Conservation (phyloP, 306 rosid species). For the Vicia villosa region DNA sequence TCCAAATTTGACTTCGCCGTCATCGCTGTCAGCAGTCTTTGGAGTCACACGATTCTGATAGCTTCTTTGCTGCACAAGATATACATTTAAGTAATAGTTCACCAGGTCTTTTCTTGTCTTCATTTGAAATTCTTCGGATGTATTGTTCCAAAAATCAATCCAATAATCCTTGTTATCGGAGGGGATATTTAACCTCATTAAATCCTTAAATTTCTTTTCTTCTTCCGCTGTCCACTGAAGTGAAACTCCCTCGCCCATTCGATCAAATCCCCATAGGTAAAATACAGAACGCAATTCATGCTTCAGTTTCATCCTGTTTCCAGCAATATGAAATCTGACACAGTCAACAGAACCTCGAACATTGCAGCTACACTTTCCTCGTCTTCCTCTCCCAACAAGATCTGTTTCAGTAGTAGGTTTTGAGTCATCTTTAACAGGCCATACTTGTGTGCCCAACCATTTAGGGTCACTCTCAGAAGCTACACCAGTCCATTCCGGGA, state of each 20-base stretch:
- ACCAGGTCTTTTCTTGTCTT: slow-evolving; percentile 64
- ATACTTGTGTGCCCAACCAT: slow-evolving; percentile 69
- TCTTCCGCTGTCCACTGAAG: slow-evolving; percentile 78
- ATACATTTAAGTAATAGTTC: slow-evolving; percentile 83
- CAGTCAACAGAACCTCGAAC: slow-evolving; percentile 72
- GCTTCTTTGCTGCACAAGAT: slow-evolving; percentile 63
- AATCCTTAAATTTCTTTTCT: slow-evolving; percentile 66
- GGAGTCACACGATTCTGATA: slow-evolving; percentile 90
- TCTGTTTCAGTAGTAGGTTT: slow-evolving; percentile 12
- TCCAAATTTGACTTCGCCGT: slow-evolving; percentile 73
- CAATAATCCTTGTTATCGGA: slow-evolving; percentile 31
- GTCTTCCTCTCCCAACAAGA: slow-evolving; percentile 56
- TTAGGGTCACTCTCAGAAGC: slow-evolving; percentile 64
- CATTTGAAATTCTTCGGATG: slow-evolving; percentile 51
- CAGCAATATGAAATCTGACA: slow-evolving; percentile 80
- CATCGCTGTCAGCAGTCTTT: slow-evolving; percentile 64
- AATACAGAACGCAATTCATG: slow-evolving; percentile 67
- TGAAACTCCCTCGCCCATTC: slow-evolving; percentile 88
- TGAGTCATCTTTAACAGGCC: slow-evolving; percentile 53
- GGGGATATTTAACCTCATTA: slow-evolving; percentile 44
- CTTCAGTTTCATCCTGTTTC: slow-evolving; percentile 71
- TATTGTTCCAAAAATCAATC: slow-evolving; percentile 30
- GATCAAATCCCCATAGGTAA: slow-evolving; percentile 70
- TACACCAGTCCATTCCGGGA: slow-evolving; percentile 76
- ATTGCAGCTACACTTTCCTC: slow-evolving; percentile 56